Base-by-base conservation (phyloP, 108 stramenopile genomes). In the Nannochloropsis gaditana region DNA sequence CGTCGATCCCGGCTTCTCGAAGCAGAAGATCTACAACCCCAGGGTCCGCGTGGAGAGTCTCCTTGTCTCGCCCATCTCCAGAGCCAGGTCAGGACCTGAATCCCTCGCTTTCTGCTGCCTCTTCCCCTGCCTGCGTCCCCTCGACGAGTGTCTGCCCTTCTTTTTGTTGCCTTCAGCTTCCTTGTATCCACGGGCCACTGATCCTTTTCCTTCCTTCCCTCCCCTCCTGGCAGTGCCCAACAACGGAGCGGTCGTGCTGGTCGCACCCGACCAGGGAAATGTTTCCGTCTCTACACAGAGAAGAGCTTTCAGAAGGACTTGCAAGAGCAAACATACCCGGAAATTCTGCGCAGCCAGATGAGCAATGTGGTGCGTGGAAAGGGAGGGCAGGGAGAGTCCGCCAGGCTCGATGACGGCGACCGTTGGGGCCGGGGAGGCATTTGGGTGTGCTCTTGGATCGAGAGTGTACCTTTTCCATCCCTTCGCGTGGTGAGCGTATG, bases 1-100 rank as follows among this genome's bases (percentile, higher is more conserved):
- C 45, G 96, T 99, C 42, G 99, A 99, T 90, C 97, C 99, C 11
- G 98, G 99, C 43, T 99, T 99, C 84, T 94, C 93, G 73, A 99
- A 99, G 91, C 99, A 99, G 92, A 99, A 99, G 92, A 87, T 99
- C 10, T 99, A 97, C 94, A 99, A 99, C 90, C 99, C 99, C 9
- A 92, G 98, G 11, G 95, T 97, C 47, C 95, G 99, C 9, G 98
- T 99, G 19, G 99, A 99, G 87, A 96, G 95, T 9, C 92, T 99
- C 59, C 91, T 99, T 86, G 98, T 99, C 2, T 95, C 95, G 44
- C 99, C 99, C 44, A 99, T 99, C 81, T 97, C 97, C 11, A 91
- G 94, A 45, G 99, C 99, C 21, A 94, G 94, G 47, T 50, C 47
- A 0, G 47, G 11, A 10, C 47, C 47, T 50, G 11, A 10, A 11